Base-by-base conservation (phyloP, 2,329 filamentous ascomycete species). In the Monilinia aucupariae region DNA sequence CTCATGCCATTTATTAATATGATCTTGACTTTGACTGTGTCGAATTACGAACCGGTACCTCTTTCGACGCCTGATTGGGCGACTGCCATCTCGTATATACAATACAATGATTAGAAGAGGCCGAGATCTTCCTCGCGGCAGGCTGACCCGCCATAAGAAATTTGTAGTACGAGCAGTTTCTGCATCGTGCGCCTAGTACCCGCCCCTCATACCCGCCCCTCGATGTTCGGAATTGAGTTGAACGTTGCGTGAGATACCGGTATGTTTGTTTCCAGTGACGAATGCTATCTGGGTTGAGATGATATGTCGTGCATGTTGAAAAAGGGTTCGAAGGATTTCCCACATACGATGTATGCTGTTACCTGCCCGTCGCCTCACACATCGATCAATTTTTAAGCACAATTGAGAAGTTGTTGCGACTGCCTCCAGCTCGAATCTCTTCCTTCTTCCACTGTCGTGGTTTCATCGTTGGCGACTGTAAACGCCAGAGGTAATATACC, bases 371-470 rank as follows among this genome's bases (percentile, higher is more conserved):
- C 32, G 22, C 22, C 32, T 6, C 20, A 8, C 4, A 20, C 45
- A 12, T 30, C 20, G 15, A 37, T 59, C 47, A 59, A 51, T 51
- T 37, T 15, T 77, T 78, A 65, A 96, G 75, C 20, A 91, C 82
- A 69, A 97, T 86, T 17, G 89, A 86, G 75, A 97, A 99, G 73
- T 99, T 97, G 76, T 99, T 99, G 74, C 92, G 85, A 30, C 80
- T 83, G 60, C 80, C 79, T 13, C 92, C 92, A 27, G 90, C 82
- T 65, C 90, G 87, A 48, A 96, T 74, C 73, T 94, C 88, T 65
- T 84, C 82, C 76, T 97, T 97, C 64, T 80, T 80, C 15, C 72
- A 72, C 56, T 67, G 69, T 55, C 66, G 66, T 71, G 6, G 70
- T 70, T 63, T 69, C 30, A 55, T 58, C 12, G 66, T 62, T 1